Evolutionary conservation across 257 asterid genomes (phyloP), one percentile per base, ranked within the genome.

Genomic region (Lavandula angustifolia): DNA sequence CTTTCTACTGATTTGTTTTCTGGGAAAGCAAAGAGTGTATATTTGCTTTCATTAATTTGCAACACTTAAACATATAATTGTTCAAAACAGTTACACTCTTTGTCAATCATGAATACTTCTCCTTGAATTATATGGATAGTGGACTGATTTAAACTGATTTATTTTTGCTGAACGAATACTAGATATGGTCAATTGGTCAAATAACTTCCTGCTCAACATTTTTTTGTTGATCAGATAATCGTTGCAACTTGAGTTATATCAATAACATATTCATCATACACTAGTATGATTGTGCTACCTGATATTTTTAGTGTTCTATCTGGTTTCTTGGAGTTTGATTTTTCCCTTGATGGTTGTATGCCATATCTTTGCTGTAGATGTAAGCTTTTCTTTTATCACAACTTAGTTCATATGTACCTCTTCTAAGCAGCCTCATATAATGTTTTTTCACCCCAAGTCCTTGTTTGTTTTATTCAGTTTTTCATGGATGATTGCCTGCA

Each of bases 401-500:
- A 59, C 33, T 17, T 13, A 49, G 33, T 41, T 58, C 3, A 4
- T 48, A 27, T 71, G 35, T 49, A 35, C 46, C n/a, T 17, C 60
- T 12, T 49, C 11, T 34, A 17, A 57, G 40, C 54, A 13, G 50
- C 55, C 49, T 74, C 48, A 31, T 46, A 14, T 46, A 31, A 18
- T 48, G 17, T 66, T 58, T 47, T 41, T 50, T 67, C 50, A 61
- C 61, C 61, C 65, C 48, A 58, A 52, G 13, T 71, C 22, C 51
- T 66, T 27, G 34, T 68, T 49, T 76, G 50, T 66, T 68, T 66
- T 67, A 47, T 77, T 66, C 87, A 92, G 99, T 89, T 73, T 80
- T 92, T 89, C 85, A 92, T 92, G 97, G 99, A 92, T 62, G 94
- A 89, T 62, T 92, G 95, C 78, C 84, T 92, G 80, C 91, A 87